Base-by-base conservation (phyloP, 208 protist genomes). In the Lotmaria passim region DNA sequence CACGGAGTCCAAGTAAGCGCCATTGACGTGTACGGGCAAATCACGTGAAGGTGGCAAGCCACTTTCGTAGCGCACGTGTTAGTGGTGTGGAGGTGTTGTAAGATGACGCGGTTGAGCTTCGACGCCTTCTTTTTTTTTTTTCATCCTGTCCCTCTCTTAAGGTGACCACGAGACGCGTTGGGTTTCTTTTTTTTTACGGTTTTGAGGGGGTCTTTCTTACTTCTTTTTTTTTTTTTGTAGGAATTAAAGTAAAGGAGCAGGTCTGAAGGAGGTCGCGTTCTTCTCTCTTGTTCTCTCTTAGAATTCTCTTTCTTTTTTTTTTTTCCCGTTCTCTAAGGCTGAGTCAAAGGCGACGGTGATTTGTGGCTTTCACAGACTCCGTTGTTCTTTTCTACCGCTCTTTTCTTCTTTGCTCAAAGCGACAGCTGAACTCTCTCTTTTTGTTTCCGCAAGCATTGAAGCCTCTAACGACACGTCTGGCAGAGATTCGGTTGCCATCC, bases 191-290 rank as follows among this genome's bases (percentile, higher is more conserved):
- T n/a, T n/a, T n/a, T n/a, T n/a, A n/a, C n/a, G n/a, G n/a, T n/a
- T n/a, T n/a, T n/a, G n/a, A n/a, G n/a, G n/a, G n/a, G n/a, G n/a
- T n/a, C n/a, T n/a, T n/a, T n/a, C n/a, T n/a, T 14, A 41, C 38
- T 41, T 7, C 38, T 41, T 7, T 7, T 50, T 53, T 17, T 5
- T 31, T 7, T 53, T 53, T 8, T 26, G 8, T 50, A 48, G 31
- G 28, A 57, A 67, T 43, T 46, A 61, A 55, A 0, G 66, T 62
- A 52, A 61, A 73, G 23, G 47, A n/a, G n/a, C n/a, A n/a, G n/a
- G n/a, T n/a, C n/a, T n/a, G n/a, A n/a, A n/a, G n/a, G n/a, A n/a
- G n/a, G n/a, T n/a, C n/a, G n/a, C n/a, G n/a, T n/a, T n/a, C n/a
- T n/a, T 57, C 51, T 36, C 21, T 53, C 43, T 24, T 55, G 11